Percentiles rank a stretch among this genome's conserved stretches.
Conservation (phyloP, 2,329 filamentous ascomycete species). For the Scorias spongiosa region DNA sequence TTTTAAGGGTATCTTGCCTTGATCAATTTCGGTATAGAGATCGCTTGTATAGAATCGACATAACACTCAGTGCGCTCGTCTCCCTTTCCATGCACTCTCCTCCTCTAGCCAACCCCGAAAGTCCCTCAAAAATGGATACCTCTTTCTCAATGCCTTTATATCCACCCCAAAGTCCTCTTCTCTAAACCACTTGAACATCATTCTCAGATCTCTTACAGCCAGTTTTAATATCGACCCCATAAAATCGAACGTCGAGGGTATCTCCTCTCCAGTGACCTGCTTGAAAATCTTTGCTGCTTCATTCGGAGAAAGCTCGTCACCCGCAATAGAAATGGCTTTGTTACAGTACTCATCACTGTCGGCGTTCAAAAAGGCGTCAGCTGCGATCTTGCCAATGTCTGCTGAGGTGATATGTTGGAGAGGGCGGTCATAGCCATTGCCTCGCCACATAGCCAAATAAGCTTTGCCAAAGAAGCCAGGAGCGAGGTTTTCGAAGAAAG, state of each 20-base stretch:
- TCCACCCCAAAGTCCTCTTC: conserved; percentile 33
- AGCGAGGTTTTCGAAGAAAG: conserved; percentile 46
- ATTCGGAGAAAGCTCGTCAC: conserved; percentile 35
- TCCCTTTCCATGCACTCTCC: conserved; percentile 31
- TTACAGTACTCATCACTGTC: conserved; percentile 26
- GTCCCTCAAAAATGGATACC: conserved; percentile 31
- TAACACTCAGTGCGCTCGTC: too few relatives aligned
- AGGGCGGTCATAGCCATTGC: conserved; percentile 8
- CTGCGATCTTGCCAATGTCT: conserved; percentile 38
- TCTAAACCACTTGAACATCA: conserved; percentile 32
- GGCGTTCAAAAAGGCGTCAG: conserved; percentile 32
- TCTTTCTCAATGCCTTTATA: conserved; percentile 27
- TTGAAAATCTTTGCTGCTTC: conserved; percentile 32
- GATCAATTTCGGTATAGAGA: too few relatives aligned
- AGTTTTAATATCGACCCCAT: conserved; percentile 27
- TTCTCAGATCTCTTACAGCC: conserved; percentile 20
- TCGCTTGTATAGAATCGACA: too few relatives aligned
- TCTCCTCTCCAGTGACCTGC: conserved; percentile 27
- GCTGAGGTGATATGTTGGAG: conserved; percentile 25
- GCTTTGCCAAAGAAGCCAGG: conserved; percentile 33
- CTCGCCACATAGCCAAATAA: conserved; percentile 31
- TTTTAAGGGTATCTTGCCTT: too few relatives aligned
- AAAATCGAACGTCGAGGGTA: conserved; percentile 29
- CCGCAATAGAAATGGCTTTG: conserved; percentile 33
- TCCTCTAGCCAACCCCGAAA: conserved; percentile 34